A percentile compares a stretch with the other conserved stretches of the same genome.
phyloP scores from a whole-genome alignment of 495 filamentous ascomycete genomes.

The Penicillium antarcticum region DNA sequence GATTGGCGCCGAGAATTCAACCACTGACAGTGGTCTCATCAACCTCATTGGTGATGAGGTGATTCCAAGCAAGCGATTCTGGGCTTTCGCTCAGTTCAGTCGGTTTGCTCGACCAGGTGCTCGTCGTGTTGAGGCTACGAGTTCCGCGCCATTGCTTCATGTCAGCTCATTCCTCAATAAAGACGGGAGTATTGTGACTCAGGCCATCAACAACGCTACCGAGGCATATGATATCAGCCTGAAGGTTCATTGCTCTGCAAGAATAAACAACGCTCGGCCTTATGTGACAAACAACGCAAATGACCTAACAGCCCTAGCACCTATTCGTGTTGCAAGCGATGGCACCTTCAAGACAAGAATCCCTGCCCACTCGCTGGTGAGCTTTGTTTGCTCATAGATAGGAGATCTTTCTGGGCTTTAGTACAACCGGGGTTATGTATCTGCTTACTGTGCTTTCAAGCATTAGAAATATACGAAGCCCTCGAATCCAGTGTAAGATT shows the following conservation, averaged over 20 bases:
- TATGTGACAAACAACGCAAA: conserved; percentile 17
- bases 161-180: conserved; percentile 47
- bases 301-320: conserved; percentile 6
- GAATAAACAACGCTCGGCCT: conserved; percentile 2
- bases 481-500: no score
- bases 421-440: no score
- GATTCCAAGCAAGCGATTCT: conserved; percentile 41
- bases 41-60: conserved; percentile 34
- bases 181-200: conserved; percentile 41
- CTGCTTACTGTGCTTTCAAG: no score
- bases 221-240: conserved; percentile 1
- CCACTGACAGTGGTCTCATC: conserved; percentile 39
- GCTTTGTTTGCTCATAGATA: no score
- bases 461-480: no score
- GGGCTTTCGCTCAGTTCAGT: conserved; percentile 50
- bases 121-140: conserved; percentile 35
- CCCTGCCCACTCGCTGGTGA: conserved; percentile 12
- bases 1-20: conserved; percentile 28
- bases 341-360: conserved; percentile 4
- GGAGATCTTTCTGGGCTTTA: no score
- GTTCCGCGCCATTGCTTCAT: conserved; percentile 26
- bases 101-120: conserved; percentile 47
- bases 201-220: conserved; percentile 43
- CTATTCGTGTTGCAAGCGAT: not conserved
- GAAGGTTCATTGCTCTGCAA: not conserved